Percentiles rank a stretch among this genome's conserved stretches.
phyloP scores from a whole-genome alignment of 129 eudicot genomes.

The Artemisia tridentata region DNA sequence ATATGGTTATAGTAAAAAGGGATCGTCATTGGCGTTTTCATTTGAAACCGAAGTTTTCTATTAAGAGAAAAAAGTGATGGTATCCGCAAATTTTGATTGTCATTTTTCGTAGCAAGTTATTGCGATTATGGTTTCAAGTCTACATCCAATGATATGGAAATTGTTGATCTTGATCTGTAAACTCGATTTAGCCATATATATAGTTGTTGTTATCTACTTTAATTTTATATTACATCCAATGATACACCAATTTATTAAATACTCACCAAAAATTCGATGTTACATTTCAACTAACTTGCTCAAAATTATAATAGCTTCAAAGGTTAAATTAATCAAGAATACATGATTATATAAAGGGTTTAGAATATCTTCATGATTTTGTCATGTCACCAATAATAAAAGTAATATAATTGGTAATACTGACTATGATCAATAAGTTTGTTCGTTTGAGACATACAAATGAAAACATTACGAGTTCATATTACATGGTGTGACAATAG shows the following conservation, averaged over 20 bases:
- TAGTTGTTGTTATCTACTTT: slow-evolving; percentile 16
- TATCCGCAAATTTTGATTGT: slow-evolving; percentile 11
- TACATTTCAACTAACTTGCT: slow-evolving; percentile 25
- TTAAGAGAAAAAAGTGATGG: slow-evolving; percentile 2
- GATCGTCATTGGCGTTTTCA: background rate
- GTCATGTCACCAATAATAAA: no score
- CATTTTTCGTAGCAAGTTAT: slow-evolving; percentile 16
- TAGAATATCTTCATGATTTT: no score
- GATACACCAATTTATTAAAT: background rate
- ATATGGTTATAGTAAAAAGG: no score
- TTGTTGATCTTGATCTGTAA: slow-evolving; percentile 23
- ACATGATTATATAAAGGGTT: no score
- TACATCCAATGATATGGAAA: slow-evolving; percentile 28
- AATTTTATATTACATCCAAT: background rate
- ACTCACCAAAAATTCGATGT: slow-evolving; percentile 28
- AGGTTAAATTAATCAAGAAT: no score
- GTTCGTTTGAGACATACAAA: no score
- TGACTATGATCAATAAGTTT: no score
- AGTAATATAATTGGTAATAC: no score
- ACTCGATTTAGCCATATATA: slow-evolving; percentile 22
- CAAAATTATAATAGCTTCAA: background rate
- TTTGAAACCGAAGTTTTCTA: background rate
- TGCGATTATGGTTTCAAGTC: slow-evolving; percentile 29
- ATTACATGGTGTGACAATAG: no score
- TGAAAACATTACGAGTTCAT: no score